phyloP scores from a whole-genome alignment of 2,329 filamentous ascomycete species.

The Aspergillus pseudoglaucus region DNA sequence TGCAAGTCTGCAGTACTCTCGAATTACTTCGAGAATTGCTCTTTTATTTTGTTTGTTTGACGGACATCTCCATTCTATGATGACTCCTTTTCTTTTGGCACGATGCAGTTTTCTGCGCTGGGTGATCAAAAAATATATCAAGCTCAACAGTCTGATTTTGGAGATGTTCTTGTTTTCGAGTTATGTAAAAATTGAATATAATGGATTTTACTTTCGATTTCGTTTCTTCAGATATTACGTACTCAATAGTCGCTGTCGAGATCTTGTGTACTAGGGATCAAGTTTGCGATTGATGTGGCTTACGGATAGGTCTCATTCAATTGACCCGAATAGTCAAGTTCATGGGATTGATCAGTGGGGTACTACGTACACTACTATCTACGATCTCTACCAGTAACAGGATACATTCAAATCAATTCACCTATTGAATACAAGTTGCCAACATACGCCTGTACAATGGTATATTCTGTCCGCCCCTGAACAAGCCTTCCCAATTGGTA shows the following conservation, averaged over 20 bases:
- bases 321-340: no score
- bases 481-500: constrained; percentile 17
- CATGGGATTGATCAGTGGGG: no score
- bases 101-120: neutral
- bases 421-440: neutral
- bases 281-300: no score
- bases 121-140: neutral
- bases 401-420: neutral
- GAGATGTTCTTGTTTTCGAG: neutral
- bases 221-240: no score
- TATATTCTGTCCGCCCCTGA: neutral
- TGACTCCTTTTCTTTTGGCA: neutral
- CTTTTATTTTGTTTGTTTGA: no score
- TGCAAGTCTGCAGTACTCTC: no score
- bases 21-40: no score
- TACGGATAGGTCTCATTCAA: no score
- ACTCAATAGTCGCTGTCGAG: no score
- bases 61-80: neutral
- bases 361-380: no score
- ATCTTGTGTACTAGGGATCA: no score
- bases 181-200: neutral
- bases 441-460: neutral
- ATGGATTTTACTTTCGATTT: neutral
- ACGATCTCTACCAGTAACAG: no score
- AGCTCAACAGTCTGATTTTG: constrained; percentile 1